Evolutionary conservation across 2,329 filamentous ascomycete species (phyloP), one percentile per base, ranked within the genome.

Genomic region (Alternaria hordeiaustralica): DNA sequence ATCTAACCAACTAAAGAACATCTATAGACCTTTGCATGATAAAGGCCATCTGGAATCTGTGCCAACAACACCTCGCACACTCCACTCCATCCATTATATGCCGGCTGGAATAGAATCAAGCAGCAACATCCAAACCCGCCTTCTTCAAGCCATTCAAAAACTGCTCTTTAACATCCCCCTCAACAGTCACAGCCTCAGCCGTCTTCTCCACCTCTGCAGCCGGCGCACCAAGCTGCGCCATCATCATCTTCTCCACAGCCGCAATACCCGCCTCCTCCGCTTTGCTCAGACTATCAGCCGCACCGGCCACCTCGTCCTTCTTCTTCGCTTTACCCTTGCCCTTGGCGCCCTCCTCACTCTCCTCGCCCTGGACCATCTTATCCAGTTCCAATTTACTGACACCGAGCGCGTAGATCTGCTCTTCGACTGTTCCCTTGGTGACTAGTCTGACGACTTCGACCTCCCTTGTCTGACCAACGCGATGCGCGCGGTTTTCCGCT

Each of bases 401-500:
- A 43, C 96, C 97, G 0, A 97, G 88, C 49, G 92, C 91, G 80
- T 95, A 92, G 56, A 99, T 96, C 64, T 97, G 90, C 81, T 97
- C 94, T 80, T 99, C 96, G 26, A 99, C 92, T 0, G 95, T 97
- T 60, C 87, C 88, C 60, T 86, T 87, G 0, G 92, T 92, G 58
- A 99, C 91, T 1, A 99, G 86, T 28, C 94, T 86, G 44, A 97
- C 89, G 44, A 99, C 92, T 77, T 99, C 95, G 2, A 99, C 96
- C 36, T 95, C 91, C 15, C 92, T 86, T 28, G 88, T 94, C 83
- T 99, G 96, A 0, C 96, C 96, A 9, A 99, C 92, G 13, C 96
- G 91, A 81, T 99, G 96, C 0, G 96, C 96, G 18, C 96, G 90
- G 79, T 99, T 98, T 84, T 98, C 96, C 0, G 96, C 96, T 79